These are phyloP conservation scores for Trichoderma lentiforme DNA, from an alignment of 2,329 filamentous ascomycete genomes.

Conservation along the genomic window DNA sequence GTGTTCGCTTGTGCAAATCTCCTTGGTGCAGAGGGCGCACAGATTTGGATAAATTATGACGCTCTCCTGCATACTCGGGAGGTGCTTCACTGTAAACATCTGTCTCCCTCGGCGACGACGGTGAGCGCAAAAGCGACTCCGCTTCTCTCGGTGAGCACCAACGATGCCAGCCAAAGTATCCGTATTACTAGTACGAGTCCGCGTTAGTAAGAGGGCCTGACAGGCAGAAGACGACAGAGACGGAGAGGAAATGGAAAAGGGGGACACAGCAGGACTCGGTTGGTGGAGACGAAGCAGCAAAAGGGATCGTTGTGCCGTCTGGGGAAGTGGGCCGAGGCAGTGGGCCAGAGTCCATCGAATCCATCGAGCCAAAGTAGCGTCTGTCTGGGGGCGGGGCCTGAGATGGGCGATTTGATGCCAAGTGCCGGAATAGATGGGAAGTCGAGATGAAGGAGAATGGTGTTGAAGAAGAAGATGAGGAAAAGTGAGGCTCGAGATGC, in stretches of 20 bases:
- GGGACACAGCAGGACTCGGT: background rate
- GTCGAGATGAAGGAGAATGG: background rate
- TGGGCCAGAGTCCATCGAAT: conserved; percentile 9
- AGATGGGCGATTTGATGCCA: background rate
- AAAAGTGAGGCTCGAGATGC: conserved; percentile 4
- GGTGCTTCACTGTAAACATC: background rate
- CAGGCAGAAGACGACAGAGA: background rate
- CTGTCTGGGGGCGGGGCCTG: conserved; percentile 19
- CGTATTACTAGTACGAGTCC: background rate
- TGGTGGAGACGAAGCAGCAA: conserved; percentile 3
- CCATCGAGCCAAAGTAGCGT: background rate
- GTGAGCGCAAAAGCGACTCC: background rate
- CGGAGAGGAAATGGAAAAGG: background rate
- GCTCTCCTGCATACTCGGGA: too few species aligned
- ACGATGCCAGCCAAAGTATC: background rate
- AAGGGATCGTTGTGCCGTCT: conserved; percentile 20
- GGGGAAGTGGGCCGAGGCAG: conserved; percentile 19
- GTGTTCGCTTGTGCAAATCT: background rate
- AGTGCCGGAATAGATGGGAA: background rate
- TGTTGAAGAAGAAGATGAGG: background rate
- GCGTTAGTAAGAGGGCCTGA: background rate
- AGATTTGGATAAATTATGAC: background rate
- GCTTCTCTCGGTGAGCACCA: background rate
- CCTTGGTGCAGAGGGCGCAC: background rate
- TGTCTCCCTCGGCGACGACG: background rate